Percentiles rank a stretch among this genome's conserved stretches.
phyloP scores from a whole-genome alignment of 2,329 filamentous ascomycete genomes.

The Lecanicillium sp. region DNA sequence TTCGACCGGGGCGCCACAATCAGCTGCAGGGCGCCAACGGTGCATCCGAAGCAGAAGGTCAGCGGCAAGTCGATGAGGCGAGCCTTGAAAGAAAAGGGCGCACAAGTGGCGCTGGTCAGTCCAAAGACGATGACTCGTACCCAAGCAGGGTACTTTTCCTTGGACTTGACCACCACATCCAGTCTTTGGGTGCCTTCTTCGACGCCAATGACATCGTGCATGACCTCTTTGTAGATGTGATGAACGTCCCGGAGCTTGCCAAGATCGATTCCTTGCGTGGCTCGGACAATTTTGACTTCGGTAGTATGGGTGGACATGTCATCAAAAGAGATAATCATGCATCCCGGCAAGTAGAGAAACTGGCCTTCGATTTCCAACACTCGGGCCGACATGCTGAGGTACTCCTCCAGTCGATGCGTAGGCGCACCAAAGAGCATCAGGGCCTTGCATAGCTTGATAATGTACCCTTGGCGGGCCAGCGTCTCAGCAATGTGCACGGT shows the following conservation, averaged over 20 bases:
- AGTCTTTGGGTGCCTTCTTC: conserved; percentile 49
- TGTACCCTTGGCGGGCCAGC: conserved; percentile 70
- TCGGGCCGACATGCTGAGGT: conserved; percentile 76
- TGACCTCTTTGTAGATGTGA: conserved; percentile 56
- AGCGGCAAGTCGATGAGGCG: conserved; percentile 66
- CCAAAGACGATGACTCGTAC: conserved; percentile 59
- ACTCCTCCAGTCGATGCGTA: conserved; percentile 83
- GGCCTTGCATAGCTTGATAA: conserved; percentile 74
- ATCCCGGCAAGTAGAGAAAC: conserved; percentile 82
- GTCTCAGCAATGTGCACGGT: conserved; percentile 54
- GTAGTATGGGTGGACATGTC: conserved; percentile 58
- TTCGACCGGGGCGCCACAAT: conserved; percentile 62
- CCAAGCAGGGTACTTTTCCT: conserved; percentile 45
- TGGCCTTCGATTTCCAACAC: conserved; percentile 81
- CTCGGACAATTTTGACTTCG: conserved; percentile 57
- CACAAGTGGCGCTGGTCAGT: conserved; percentile 62
- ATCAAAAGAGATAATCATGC: conserved; percentile 89
- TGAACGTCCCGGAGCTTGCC: conserved; percentile 55
- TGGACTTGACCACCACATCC: conserved; percentile 45
- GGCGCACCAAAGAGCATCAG: conserved; percentile 86
- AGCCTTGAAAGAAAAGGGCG: conserved; percentile 68
- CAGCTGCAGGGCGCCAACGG: conserved; percentile 63
- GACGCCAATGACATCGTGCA: conserved; percentile 51
- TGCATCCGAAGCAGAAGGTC: conserved; percentile 60
- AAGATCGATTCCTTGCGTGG: conserved; percentile 49